Evolutionary conservation across 305 asterid genomes (phyloP).

Genomic region (Stenogyne calaminthoides): DNA sequence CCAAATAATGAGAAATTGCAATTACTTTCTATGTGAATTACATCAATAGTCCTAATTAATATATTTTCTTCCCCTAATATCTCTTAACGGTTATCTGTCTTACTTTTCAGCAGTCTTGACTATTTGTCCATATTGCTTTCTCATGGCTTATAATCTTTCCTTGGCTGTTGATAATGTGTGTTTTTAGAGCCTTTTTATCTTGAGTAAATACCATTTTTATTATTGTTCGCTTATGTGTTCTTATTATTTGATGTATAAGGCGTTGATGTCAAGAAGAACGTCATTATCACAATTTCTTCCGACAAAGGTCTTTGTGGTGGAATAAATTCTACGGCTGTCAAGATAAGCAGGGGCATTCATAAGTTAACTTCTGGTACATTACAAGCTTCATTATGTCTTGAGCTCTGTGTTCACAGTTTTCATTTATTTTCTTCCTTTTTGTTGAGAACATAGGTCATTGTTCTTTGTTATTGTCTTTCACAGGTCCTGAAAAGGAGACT

Average conservation of each 20-base stretch:
- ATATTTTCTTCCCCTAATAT: background rate
- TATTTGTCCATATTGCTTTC: background rate
- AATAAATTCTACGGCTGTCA: constrained; percentile 82
- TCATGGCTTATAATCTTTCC: background rate
- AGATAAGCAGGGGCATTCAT: constrained; percentile 69
- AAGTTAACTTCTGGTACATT: constrained; percentile 71
- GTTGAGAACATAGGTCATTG: background rate
- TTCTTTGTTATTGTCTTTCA: background rate
- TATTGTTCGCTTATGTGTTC: background rate
- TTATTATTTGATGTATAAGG: constrained; percentile 39
- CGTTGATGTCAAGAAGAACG: constrained; percentile 81
- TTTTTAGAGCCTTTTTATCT: background rate
- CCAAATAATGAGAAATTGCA: background rate
- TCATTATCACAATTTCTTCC: constrained; percentile 63
- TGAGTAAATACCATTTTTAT: background rate
- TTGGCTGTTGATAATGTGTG: background rate
- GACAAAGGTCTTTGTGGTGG: constrained; percentile 79
- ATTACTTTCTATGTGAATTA: background rate
- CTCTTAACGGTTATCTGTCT: background rate
- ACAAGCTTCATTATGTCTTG: background rate
- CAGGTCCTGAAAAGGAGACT: constrained; percentile 54
- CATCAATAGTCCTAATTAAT: background rate
- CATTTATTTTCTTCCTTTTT: background rate
- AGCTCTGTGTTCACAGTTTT: background rate
- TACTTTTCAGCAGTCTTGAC: background rate